Evolutionary conservation across 192 early-diverging fungal species (phyloP).

Genomic region (Coemansia sp.): DNA sequence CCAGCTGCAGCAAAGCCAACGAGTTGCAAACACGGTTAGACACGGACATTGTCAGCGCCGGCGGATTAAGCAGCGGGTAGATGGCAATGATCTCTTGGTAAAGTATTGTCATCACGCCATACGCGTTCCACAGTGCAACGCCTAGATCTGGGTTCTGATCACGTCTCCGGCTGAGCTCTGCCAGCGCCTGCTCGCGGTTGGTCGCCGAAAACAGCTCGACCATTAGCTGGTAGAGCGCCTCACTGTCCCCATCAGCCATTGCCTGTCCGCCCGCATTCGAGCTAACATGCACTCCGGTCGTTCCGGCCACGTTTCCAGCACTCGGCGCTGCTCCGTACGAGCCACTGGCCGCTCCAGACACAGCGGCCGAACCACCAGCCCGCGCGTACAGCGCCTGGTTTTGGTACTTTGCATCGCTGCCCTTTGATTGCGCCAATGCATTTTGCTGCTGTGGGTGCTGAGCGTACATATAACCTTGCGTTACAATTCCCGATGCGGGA

Average conservation of each 20-base stretch:
- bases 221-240: conserved; percentile 80
- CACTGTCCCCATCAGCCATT: conserved; percentile 60
- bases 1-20: conserved; percentile 90
- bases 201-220: conserved; percentile 77
- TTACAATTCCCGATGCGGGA: conserved; percentile 9
- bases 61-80: conserved; percentile 86
- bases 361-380: conserved; percentile 11
- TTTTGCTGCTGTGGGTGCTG: conserved; percentile 18
- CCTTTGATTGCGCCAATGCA: conserved; percentile 27
- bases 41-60: conserved; percentile 80
- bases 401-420: conserved; percentile 34
- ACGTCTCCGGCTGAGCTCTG: conserved; percentile 90
- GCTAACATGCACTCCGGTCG: conserved; percentile 3
- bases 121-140: conserved; percentile 96
- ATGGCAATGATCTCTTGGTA: conserved; percentile 96
- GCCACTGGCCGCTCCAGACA: conserved; percentile 4
- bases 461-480: conserved; percentile 29
- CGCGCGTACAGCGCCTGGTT: conserved; percentile 40
- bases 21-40: conserved; percentile 98
- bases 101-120: conserved; percentile 92
- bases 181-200: conserved; percentile 83
- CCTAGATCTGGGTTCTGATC: conserved; percentile 96
- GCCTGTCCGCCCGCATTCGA: conserved; percentile 3
- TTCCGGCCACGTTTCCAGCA: background rate
- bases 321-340: conserved; percentile 7